Base-by-base conservation (phyloP, 2,329 filamentous ascomycete species). In the Macrophomina pseudophaseolina region DNA sequence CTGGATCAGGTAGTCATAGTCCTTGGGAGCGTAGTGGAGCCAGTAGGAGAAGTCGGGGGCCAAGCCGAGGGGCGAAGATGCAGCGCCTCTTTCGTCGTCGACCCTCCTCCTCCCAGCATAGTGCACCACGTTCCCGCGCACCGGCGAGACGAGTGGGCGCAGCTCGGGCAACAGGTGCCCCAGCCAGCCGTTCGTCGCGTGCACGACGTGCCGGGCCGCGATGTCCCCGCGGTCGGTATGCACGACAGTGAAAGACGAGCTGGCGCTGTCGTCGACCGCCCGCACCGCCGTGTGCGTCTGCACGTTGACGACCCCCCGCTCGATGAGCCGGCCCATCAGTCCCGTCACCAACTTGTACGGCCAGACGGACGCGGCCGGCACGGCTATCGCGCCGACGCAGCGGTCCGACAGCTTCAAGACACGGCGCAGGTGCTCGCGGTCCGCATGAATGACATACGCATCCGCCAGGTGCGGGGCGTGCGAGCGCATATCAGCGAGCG, bases 161-260 rank as follows among this genome's bases (percentile, higher is more conserved):
- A 53, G 30, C 30, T 35, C 51, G 1, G 71, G 69, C 0, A 74
- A 52, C 5, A 75, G 68, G 40, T 69, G 70, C 1, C 70, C 66
- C 5, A 72, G 74, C 60, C 73, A 75, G 3, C 69, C 71, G 51
- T 75, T 75, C n/a, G 73, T 75, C 1, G 74, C 72, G 38, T 74
- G 69, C 0, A 76, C 54, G 9, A 75, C 38, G 40, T 72, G 71
- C 9, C 23, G 11, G 1, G 70, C 65, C 9, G 23, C 6, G 54
- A 58, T 12, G 35, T 12, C 11, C 16, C 54, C 51, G 14, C 51
- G 51, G 14, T 8, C 6, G 12, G 51, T 53, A 30, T 14, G 28
- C 28, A 53, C 51, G 30, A 12, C 12, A 30, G 28, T 11, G 30
- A 5, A n/a, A 4, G 4, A 2, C 0, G 11, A 1, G 51, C 14